Conservation (phyloP, 2,329 filamentous ascomycete genomes). For the Fusarium chaquense region DNA sequence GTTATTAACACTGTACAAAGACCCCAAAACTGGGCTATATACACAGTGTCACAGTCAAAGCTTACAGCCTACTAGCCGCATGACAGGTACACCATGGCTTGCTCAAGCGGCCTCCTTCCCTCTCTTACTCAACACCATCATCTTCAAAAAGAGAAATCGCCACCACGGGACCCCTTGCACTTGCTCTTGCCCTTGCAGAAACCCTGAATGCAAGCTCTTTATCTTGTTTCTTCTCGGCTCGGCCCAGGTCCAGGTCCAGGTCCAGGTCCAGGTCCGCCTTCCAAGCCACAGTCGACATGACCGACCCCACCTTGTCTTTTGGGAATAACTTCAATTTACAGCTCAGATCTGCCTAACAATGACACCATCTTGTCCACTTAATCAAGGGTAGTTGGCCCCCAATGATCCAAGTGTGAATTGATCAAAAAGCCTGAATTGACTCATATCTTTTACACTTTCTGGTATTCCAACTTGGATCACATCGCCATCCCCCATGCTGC, state of each 20-base stretch:
- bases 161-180: constrained; percentile 43
- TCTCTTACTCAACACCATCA: constrained; percentile 31
- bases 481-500: constrained; percentile 36
- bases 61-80: constrained; percentile 12
- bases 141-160: constrained; percentile 28
- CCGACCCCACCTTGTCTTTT: constrained; percentile 1
- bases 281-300: constrained; percentile 7
- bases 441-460: constrained; percentile 11
- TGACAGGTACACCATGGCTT: constrained; percentile 31
- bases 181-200: constrained; percentile 24
- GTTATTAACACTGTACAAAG: background rate
- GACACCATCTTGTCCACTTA: background rate
- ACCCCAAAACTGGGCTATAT: rapidly evolving
- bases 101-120: constrained; percentile 26
- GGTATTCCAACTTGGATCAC: constrained; percentile 4
- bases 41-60: rapidly evolving
- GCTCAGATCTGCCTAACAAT: background rate
- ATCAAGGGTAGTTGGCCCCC: background rate
- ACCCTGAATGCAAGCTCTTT: constrained; percentile 20
- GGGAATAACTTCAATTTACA: constrained; percentile 24
- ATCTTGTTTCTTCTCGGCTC: constrained; percentile 13
- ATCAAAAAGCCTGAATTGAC: background rate
- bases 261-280: background rate
- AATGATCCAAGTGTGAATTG: constrained; percentile 7
- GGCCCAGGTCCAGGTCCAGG: constrained; percentile 2